Conservation (phyloP, 768 basidiomycete species). For the Macrolepiota fuliginosa region DNA sequence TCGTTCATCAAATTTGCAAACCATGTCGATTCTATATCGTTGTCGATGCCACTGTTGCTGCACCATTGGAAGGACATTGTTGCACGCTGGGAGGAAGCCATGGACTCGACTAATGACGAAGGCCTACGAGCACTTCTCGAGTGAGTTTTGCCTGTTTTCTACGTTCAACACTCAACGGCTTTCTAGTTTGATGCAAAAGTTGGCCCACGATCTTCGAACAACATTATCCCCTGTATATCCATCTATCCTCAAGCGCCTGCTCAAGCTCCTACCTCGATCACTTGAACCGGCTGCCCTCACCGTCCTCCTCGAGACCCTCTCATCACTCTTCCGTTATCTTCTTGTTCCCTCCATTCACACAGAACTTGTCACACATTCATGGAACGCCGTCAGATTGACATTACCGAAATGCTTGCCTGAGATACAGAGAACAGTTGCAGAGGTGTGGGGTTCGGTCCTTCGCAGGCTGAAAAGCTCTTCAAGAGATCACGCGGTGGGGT, state of each 20-base stretch:
- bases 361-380: constrained; percentile 56
- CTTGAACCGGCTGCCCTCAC: constrained; percentile 63
- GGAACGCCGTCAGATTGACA: constrained; percentile 47
- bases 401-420: constrained; percentile 65
- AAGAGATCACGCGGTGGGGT: constrained; percentile 50
- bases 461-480: constrained; percentile 65
- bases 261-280: constrained; percentile 53
- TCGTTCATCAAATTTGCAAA: constrained; percentile 71
- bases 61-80: constrained; percentile 77
- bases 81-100: constrained; percentile 57
- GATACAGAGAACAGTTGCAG: constrained; percentile 74
- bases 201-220: constrained; percentile 78
- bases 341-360: constrained; percentile 62
- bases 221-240: constrained; percentile 66
- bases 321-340: constrained; percentile 68
- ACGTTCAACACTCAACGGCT: constrained; percentile 1
- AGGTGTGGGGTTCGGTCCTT: constrained; percentile 83
- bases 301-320: constrained; percentile 63
- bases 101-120: constrained; percentile 66
- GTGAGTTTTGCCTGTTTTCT: constrained; percentile 39
- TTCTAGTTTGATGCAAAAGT: constrained; percentile 70
- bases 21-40: constrained; percentile 56
- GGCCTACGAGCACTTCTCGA: constrained; percentile 72
- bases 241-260: constrained; percentile 51
- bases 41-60: constrained; percentile 77